Conservation (phyloP, 2,329 filamentous ascomycete genomes). For the Arthrinium phaeospermum region DNA sequence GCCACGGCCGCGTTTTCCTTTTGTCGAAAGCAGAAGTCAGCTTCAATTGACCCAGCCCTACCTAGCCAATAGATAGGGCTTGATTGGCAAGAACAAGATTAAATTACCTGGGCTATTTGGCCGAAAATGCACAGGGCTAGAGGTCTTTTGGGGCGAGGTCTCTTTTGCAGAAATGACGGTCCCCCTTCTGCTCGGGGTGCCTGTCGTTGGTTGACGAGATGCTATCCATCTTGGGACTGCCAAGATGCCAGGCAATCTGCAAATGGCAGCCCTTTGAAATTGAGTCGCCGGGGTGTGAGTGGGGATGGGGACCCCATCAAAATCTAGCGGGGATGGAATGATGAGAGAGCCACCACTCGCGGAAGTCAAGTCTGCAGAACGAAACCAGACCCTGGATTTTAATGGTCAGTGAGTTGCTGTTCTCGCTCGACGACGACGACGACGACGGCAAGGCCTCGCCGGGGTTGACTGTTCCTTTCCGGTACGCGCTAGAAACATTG, state of each 20-base stretch:
- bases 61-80: not conserved
- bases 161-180: not conserved
- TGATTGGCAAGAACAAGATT: not conserved
- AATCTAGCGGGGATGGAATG: not conserved
- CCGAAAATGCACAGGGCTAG: not conserved
- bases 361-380: too few species aligned
- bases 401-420: not conserved
- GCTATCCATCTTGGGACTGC: slow-evolving; percentile 14
- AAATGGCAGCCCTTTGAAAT: not conserved
- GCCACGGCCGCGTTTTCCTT: not conserved
- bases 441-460: not conserved
- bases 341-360: not conserved
- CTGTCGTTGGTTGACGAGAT: slow-evolving; percentile 1
- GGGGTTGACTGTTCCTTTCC: not conserved
- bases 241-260: slow-evolving; percentile 12
- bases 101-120: too few species aligned
- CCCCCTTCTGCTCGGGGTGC: not conserved
- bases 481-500: not conserved
- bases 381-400: not conserved
- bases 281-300: not conserved
- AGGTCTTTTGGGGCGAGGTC: not conserved
- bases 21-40: not conserved
- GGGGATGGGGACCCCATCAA: not conserved
- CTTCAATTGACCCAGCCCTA: not conserved
- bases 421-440: not conserved